A percentile compares a stretch with the other conserved stretches of the same genome.
Conservation (phyloP, 306 rosid genomes). For the Prunus mongolica region DNA sequence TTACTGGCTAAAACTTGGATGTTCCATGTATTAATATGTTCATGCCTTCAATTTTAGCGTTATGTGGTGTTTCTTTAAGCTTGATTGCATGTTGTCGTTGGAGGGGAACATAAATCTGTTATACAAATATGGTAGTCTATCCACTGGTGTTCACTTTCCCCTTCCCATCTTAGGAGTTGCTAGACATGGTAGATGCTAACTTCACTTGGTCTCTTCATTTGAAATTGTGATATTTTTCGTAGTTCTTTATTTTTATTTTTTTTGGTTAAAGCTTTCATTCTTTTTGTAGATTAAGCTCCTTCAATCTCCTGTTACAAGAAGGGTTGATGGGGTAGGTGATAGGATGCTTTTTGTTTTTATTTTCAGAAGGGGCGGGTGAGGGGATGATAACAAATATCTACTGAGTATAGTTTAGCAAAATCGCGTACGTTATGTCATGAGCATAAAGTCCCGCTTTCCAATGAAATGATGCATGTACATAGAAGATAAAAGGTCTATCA, state of each 20-base stretch:
- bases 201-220: neutral
- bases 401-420: too few species aligned
- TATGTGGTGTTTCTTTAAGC: neutral
- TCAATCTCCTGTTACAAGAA: too few species aligned
- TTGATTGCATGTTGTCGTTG: neutral
- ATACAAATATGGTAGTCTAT: neutral
- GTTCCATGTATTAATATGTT: constrained; percentile 4
- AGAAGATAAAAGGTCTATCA: neutral
- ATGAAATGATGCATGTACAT: neutral
- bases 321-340: too few species aligned
- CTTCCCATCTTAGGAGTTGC: neutral
- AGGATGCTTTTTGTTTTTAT: too few species aligned
- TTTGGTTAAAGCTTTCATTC: too few species aligned
- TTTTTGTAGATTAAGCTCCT: too few species aligned
- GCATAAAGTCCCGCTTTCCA: neutral
- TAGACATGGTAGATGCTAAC: neutral
- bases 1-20: neutral
- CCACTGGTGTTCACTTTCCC: neutral
- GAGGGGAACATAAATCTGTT: neutral
- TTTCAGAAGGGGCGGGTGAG: neutral
- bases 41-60: neutral
- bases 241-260: too few species aligned
- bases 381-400: too few species aligned
- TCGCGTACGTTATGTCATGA: neutral
- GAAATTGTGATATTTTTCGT: neutral